Evolutionary conservation across 2,329 filamentous ascomycete species (phyloP).

Genomic region (Cryphonectria naterciae): DNA sequence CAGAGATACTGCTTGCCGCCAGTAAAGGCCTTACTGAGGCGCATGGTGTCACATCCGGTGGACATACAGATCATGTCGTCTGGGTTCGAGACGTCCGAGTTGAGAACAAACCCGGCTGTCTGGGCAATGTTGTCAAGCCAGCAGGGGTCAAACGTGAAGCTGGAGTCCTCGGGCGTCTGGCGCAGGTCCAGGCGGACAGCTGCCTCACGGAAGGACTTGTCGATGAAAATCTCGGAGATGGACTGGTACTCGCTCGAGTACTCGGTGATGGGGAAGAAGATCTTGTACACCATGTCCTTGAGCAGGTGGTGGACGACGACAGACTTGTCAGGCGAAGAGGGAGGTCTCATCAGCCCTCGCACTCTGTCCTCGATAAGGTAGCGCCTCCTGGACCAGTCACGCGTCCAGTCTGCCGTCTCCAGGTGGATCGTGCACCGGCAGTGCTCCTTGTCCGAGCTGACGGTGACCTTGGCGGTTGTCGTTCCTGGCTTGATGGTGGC

Average conservation of each 20-base stretch:
- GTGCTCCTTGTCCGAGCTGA: background rate
- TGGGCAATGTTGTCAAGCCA: slow-evolving; percentile 28
- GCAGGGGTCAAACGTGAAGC: slow-evolving; percentile 28
- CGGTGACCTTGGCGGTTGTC: background rate
- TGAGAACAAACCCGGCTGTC: slow-evolving; percentile 27
- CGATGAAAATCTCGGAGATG: slow-evolving; percentile 32
- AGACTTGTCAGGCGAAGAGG: background rate
- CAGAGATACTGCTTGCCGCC: slow-evolving; percentile 13
- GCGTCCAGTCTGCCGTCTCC: slow-evolving; percentile 51
- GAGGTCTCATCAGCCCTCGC: slow-evolving; percentile 47
- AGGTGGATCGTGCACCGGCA: slow-evolving; percentile 51
- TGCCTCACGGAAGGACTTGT: slow-evolving; percentile 27
- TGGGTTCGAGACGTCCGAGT: slow-evolving; percentile 20
- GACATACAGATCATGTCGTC: slow-evolving; percentile 24
- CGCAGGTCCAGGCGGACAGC: slow-evolving; percentile 26
- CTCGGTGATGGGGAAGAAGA: slow-evolving; percentile 24
- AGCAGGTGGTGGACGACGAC: slow-evolving; percentile 58
- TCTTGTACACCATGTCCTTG: slow-evolving; percentile 43
- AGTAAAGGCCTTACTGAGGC: background rate
- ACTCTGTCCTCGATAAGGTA: slow-evolving; percentile 45
- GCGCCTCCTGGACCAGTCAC: slow-evolving; percentile 49
- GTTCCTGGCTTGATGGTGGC: background rate
- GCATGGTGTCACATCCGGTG: slow-evolving; percentile 25
- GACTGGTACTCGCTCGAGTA: slow-evolving; percentile 26
- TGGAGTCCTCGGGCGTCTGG: slow-evolving; percentile 20